These are phyloP conservation scores for Castanea mollissima DNA, from an alignment of 306 rosid genomes.

Conservation along the genomic window DNA sequence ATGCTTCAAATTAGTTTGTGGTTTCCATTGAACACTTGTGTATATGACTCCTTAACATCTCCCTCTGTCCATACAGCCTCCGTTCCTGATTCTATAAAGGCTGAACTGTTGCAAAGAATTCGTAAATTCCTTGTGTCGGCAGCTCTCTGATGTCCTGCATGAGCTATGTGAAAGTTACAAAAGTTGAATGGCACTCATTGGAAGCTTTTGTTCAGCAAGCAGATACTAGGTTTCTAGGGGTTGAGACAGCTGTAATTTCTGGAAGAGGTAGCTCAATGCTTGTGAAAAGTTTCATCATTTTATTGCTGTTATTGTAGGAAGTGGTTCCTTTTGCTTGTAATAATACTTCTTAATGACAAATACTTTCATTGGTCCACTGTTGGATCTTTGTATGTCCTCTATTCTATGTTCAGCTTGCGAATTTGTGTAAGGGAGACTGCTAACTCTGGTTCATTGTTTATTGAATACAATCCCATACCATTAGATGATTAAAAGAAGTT, in stretches of 20 bases:
- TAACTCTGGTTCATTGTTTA: too few relatives aligned
- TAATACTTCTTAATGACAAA: not conserved
- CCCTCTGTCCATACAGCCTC: constrained; percentile 50
- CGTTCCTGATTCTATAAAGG: constrained; percentile 78
- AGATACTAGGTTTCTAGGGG: not conserved
- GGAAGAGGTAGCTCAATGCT: not conserved
- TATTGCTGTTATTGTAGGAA: not conserved
- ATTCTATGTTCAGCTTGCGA: not conserved
- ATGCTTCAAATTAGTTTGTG: not conserved
- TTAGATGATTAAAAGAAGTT: too few relatives aligned
- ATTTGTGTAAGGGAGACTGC: too few relatives aligned
- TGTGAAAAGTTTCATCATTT: not conserved
- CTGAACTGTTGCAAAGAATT: constrained; percentile 84
- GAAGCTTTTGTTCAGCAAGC: not conserved
- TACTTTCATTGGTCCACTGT: not conserved
- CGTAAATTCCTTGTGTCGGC: constrained; percentile 65
- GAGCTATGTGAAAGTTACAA: not conserved
- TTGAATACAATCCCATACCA: too few relatives aligned
- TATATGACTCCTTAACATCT: constrained; percentile 3
- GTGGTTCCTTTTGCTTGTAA: not conserved
- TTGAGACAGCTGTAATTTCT: not conserved
- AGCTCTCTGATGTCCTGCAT: constrained; percentile 38
- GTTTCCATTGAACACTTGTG: not conserved
- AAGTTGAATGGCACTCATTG: not conserved
- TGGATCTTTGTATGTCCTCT: not conserved